Evolutionary conservation across 1,139 yeast species (phyloP).

Genomic region (Nakaseomyces glabratus): DNA sequence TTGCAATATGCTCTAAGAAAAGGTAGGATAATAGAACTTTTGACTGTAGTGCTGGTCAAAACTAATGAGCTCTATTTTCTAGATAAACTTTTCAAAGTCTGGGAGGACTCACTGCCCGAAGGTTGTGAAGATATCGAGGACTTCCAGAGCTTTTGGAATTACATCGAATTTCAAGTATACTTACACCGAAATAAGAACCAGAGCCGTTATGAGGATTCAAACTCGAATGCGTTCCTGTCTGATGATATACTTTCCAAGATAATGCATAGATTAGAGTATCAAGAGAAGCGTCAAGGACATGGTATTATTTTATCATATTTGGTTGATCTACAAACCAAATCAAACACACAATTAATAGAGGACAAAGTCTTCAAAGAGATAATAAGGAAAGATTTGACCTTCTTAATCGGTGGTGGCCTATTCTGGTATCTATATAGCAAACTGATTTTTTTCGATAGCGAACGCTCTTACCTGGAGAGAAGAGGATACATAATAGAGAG

Average conservation of each 20-base stretch:
- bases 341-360: conserved; percentile 20
- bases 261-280: conserved; percentile 16
- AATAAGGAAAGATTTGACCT: conserved; percentile 14
- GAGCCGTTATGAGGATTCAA: conserved; percentile 17
- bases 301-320: conserved; percentile 16
- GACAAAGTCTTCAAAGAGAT: conserved; percentile 19
- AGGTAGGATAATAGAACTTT: conserved; percentile 16
- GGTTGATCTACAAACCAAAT: conserved; percentile 20
- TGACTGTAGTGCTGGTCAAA: conserved; percentile 19
- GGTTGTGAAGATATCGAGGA: conserved; percentile 19
- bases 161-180: conserved; percentile 21
- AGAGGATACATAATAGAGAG: conserved; percentile 18
- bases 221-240: conserved; percentile 10
- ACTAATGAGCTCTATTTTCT: conserved; percentile 19
- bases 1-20: conserved; percentile 20
- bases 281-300: conserved; percentile 16
- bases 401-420: conserved; percentile 16
- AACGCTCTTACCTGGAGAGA: conserved; percentile 22
- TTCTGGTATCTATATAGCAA: conserved; percentile 26
- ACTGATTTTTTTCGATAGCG: conserved; percentile 21
- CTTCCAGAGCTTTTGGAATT: conserved; percentile 27
- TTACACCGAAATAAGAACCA: conserved; percentile 11
- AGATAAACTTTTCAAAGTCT: conserved; percentile 11
- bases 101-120: conserved; percentile 14
- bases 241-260: conserved; percentile 14